Base-by-base conservation (phyloP, 495 filamentous ascomycete species). In the Daldinia caldariorum region DNA sequence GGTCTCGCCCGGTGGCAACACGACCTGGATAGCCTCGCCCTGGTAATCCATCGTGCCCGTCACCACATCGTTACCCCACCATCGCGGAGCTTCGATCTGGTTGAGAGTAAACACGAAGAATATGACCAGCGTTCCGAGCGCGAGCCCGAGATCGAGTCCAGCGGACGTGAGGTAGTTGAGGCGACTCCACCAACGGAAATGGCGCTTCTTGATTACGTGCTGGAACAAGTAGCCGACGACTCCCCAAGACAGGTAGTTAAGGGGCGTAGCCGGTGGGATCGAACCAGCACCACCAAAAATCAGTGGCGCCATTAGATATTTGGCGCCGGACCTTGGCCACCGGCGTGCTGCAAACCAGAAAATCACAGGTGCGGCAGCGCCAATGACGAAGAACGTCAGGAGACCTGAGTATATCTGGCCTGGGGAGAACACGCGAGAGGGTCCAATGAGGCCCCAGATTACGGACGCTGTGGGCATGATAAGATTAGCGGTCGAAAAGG, bases 171-270 rank as follows among this genome's bases (percentile, higher is more conserved):
- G 79, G 67, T 89, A 91, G 68, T 90, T 89, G 77, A 80, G 83
- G 37, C 89, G 82, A 26, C 84, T 85, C 90, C 90, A 92, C 90
- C 90, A 92, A 0, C 79, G 83, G 53, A 88, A 85, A 64, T 86
- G 80, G 3, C 83, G 79, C 37, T 84, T 85, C 60, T 84, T 82
- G 58, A 92, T 78, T 14, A 83, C 61, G 56, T 86, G 83, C 71
- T 92, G 88, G 81, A 92, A 92, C 7, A 89, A 75, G 45, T 83
- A 85, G 32, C 89, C 89, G 13, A 90, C 87, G 22, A 87, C 78
- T 73, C 87, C 89, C 89, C 90, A 92, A 0, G 84, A 86, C 6
- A 90, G 83, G 71, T 91, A 92, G 72, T 87, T 91, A 50, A 91
- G 82, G 8, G 89, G 88, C 3, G 86, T 90, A 2, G 89, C 89